Conservation (phyloP, 176 grass and related monocot genomes). For the Phoenix dactylifera region DNA sequence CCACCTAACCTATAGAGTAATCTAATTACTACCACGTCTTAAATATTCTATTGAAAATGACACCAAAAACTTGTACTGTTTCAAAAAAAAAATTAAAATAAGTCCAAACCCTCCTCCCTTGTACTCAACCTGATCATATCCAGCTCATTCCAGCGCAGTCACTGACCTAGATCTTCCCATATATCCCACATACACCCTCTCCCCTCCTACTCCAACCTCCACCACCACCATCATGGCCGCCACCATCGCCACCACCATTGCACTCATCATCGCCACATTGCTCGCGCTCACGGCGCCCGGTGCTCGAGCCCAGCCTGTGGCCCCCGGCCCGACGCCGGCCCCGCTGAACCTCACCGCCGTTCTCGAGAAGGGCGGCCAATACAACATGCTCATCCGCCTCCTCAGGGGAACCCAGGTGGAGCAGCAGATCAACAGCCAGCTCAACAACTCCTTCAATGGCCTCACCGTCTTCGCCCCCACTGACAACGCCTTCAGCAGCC, state of each 20-base stretch:
- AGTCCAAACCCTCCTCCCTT: too few species aligned
- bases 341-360: conserved; percentile 64
- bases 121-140: too few species aligned
- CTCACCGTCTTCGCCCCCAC: conserved; percentile 78
- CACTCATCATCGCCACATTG: conserved; percentile 7
- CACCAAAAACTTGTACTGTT: too few species aligned
- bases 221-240: neutral
- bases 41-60: too few species aligned
- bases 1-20: too few species aligned
- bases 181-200: too few species aligned
- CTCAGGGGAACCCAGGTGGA: conserved; percentile 57
- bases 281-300: conserved; percentile 5
- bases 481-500: conserved; percentile 60
- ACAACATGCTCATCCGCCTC: conserved; percentile 52
- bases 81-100: too few species aligned
- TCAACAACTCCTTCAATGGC: conserved; percentile 50
- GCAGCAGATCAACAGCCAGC: conserved; percentile 66
- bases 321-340: neutral
- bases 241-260: neutral
- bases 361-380: conserved; percentile 53
- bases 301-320: conserved; percentile 23
- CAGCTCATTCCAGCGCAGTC: too few species aligned
- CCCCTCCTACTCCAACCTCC: neutral
- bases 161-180: too few species aligned
- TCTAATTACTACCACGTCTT: too few species aligned